phyloP scores from a whole-genome alignment of 352 stramenopile genomes.

The Globisporangium cederbergense region DNA sequence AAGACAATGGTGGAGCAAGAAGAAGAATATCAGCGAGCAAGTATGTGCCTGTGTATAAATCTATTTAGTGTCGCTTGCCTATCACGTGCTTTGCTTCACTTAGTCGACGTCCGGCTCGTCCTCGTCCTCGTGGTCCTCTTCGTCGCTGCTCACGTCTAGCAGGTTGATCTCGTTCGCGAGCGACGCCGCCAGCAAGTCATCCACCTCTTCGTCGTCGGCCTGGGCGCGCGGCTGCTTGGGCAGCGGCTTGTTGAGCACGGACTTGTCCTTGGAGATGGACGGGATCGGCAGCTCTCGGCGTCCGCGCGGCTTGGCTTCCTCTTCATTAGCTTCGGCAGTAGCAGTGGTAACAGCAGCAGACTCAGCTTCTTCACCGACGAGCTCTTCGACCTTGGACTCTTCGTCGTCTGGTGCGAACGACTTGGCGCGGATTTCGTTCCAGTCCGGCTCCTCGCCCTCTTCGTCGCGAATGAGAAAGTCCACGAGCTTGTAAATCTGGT shows the following conservation, averaged over 20 bases:
- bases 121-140: conserved; percentile 64
- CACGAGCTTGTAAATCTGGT: conserved; percentile 89
- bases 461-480: conserved; percentile 87
- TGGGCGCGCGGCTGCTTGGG: conserved; percentile 22
- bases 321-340: neutral
- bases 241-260: conserved; percentile 33
- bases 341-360: neutral
- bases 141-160: conserved; percentile 83
- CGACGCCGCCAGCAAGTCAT: conserved; percentile 58
- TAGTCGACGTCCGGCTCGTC: conserved; percentile 48
- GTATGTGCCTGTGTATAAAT: conserved; percentile 7
- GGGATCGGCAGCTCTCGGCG: conserved; percentile 15
- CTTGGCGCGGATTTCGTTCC: conserved; percentile 69
- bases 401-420: conserved; percentile 50
- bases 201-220: conserved; percentile 56
- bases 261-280: conserved; percentile 14
- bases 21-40: neutral
- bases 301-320: conserved; percentile 1
- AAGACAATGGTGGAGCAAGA: conserved; percentile 3
- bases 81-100: neutral
- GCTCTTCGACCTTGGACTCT: neutral
- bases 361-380: neutral
- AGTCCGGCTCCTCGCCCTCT: conserved; percentile 83
- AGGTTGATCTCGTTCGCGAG: conserved; percentile 65
- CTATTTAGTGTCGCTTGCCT: conserved; percentile 4